Base-by-base conservation (phyloP, 1,139 yeast genomes). In the Magnusiomyces ingens region DNA sequence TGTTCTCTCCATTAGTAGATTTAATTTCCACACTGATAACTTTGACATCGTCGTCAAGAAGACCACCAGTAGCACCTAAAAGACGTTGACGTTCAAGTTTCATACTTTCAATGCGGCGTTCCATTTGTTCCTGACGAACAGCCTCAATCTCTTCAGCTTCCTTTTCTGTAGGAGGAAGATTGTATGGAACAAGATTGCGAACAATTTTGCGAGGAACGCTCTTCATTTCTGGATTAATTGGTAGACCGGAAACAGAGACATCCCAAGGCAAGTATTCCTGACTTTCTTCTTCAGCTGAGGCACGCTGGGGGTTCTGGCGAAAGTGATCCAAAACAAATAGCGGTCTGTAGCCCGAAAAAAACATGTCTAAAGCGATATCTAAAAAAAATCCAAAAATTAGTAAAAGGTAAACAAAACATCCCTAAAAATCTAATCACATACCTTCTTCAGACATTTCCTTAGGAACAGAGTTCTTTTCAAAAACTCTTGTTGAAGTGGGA, bases 341-440 rank as follows among this genome's bases (percentile, higher is more conserved):
- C 18, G 69, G 69, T 12, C 67, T 57, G 53, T 66, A 67, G 53
- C 67, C 67, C 40, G 67, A 62, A 48, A 65, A 60, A 51, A 66
- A 64, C 48, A 64, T 57, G 36, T 64, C 64, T 49, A 64, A 57
- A 22, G 68, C 67, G 17, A 45, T 13, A 5, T 45, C 48, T 45
- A 17, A 32, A 18, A 19, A 40, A 43, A 43, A 43, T 12, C 11
- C 4, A 3, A 26, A 41, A 19, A n/a, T 19, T 19, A 18, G 32
- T 18, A 18, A 8, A 17, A 2, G 15, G 15, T 19, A 22, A 18
- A 19, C 6, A 18, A 19, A 43, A 43, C 22, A 43, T 12, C 12
- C 12, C 11, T 32, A 10, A 32, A 37, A n/a, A 15, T 13, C 15
- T 4, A 15, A n/a, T 15, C 18, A 45, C 48, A 15, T 35, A 45